phyloP scores from a whole-genome alignment of 2,329 filamentous ascomycete genomes.

The Colletotrichum sublineola region DNA sequence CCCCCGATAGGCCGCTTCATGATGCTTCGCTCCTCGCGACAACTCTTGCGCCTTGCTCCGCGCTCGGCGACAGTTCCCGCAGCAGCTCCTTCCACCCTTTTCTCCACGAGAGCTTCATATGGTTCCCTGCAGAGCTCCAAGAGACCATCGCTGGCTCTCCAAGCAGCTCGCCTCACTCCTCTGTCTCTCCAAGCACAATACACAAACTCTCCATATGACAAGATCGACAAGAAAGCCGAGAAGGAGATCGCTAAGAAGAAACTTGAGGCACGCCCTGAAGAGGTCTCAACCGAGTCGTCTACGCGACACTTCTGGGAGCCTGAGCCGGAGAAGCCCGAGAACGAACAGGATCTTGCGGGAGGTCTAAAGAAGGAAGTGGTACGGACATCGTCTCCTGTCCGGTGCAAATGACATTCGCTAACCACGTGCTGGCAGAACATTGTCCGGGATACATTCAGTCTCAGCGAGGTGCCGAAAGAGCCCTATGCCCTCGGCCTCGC shows the following conservation, averaged over 20 bases:
- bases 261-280: conserved; percentile 70
- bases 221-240: conserved; percentile 69
- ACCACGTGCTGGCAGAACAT: conserved; percentile 61
- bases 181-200: conserved; percentile 39
- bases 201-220: conserved; percentile 46
- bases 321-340: conserved; percentile 42
- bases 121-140: conserved; percentile 28
- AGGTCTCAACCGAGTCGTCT: conserved; percentile 71
- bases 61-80: conserved; percentile 29
- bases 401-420: not conserved
- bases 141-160: conserved; percentile 35
- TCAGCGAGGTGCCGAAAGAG: conserved; percentile 75
- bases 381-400: conserved; percentile 46
- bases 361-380: conserved; percentile 68
- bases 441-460: conserved; percentile 77
- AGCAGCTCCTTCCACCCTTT: not conserved
- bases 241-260: conserved; percentile 65
- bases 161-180: conserved; percentile 10
- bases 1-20: not conserved
- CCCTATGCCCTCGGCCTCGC: conserved; percentile 78
- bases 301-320: conserved; percentile 64
- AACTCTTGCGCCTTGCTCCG: conserved; percentile 45
- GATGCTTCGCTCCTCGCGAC: conserved; percentile 51
- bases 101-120: conserved; percentile 15
- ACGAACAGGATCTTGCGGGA: conserved; percentile 48